A percentile compares a stretch with the other conserved stretches of the same genome.
phyloP scores from a whole-genome alignment of 768 basidiomycete species.

The Auricularia sp. region DNA sequence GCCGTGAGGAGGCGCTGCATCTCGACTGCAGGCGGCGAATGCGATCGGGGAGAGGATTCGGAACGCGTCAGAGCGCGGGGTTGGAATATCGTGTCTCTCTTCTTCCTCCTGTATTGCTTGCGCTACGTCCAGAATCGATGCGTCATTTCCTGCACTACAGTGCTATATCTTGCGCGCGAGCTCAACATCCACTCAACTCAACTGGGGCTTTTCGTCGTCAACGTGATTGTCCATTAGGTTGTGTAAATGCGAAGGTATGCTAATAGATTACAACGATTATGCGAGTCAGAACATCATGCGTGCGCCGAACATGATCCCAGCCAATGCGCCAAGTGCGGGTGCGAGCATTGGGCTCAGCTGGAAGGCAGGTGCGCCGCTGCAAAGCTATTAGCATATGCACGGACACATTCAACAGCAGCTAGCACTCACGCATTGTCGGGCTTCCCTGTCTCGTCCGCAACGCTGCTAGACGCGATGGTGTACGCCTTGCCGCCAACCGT shows the following conservation, averaged over 20 bases:
- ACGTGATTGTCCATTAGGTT: background rate
- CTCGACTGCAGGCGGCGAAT: background rate
- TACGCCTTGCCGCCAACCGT: background rate
- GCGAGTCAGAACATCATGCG: background rate
- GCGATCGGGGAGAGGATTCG: background rate
- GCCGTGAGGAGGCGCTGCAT: background rate
- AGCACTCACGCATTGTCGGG: conserved; percentile 3
- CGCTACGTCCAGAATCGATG: no score
- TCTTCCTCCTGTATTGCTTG: no score
- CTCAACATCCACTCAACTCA: no score
- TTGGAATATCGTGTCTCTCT: no score
- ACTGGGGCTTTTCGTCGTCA: no score
- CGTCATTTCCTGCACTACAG: no score
- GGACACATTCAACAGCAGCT: background rate
- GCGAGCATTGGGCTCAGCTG: background rate
- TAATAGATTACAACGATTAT: background rate
- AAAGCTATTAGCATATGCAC: background rate
- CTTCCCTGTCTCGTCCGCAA: background rate
- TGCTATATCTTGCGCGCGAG: no score
- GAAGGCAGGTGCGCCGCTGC: background rate
- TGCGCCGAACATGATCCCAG: background rate
- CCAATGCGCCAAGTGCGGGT: background rate
- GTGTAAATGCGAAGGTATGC: background rate
- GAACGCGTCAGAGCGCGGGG: background rate
- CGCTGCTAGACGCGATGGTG: background rate